Evolutionary conservation across 306 rosid species (phyloP).

Genomic region (Myrica gale): DNA sequence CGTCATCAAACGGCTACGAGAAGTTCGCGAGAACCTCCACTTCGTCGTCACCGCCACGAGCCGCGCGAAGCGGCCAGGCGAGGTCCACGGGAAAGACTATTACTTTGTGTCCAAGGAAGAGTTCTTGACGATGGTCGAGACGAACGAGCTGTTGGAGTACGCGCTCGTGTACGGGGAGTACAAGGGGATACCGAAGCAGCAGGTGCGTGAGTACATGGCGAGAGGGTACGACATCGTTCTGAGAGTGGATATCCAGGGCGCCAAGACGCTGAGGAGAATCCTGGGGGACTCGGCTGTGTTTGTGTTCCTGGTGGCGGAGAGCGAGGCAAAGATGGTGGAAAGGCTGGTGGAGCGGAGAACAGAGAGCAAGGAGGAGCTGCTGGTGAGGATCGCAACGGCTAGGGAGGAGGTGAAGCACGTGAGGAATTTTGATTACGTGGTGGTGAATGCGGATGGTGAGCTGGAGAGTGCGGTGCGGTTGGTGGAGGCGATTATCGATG

Average conservation of each 20-base stretch:
- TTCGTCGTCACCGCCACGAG: conserved; percentile 85
- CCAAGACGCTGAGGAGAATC: conserved; percentile 63
- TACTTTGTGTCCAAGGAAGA: conserved; percentile 68
- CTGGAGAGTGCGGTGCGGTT: conserved; percentile 69
- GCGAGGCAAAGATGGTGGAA: conserved; percentile 75
- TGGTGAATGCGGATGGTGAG: conserved; percentile 79
- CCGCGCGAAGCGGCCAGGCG: conserved; percentile 60
- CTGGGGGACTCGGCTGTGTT: conserved; percentile 77
- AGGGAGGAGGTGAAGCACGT: conserved; percentile 86
- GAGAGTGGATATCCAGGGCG: conserved; percentile 94
- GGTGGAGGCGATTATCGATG: conserved; percentile 69
- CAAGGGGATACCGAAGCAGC: conserved; percentile 87
- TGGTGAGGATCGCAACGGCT: conserved; percentile 78
- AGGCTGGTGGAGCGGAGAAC: conserved; percentile 78
- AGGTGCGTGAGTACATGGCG: conserved; percentile 71
- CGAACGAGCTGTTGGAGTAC: conserved; percentile 73
- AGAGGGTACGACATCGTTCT: conserved; percentile 69
- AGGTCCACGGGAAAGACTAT: conserved; percentile 71
- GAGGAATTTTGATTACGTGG: conserved; percentile 74
- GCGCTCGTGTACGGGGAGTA: conserved; percentile 92
- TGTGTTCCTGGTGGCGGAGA: conserved; percentile 72
- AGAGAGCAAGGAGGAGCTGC: conserved; percentile 67
- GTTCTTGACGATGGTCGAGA: conserved; percentile 54
- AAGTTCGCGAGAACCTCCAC: conserved; percentile 53
- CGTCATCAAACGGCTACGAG: conserved; percentile 53